phyloP scores from a whole-genome alignment of 805 yeast species.

The Spathaspora girioi region DNA sequence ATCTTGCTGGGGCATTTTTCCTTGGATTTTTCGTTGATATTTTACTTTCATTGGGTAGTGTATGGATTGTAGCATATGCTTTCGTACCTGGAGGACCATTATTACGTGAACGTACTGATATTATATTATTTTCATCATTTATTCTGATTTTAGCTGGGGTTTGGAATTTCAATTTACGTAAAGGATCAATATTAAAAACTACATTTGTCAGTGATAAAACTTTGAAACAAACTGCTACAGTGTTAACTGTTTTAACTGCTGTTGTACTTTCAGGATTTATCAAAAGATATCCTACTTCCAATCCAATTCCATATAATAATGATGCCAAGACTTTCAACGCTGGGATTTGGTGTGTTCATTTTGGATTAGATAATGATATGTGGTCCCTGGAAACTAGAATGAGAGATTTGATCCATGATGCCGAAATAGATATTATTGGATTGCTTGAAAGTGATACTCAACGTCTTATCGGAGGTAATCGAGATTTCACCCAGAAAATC shows the following conservation, averaged over 20 bases:
- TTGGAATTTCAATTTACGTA: constrained; percentile 29
- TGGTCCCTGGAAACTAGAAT: constrained; percentile 95
- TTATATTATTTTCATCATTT: constrained; percentile 59
- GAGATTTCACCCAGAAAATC: constrained; percentile 86
- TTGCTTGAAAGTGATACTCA: constrained; percentile 91
- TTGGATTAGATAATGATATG: constrained; percentile 95
- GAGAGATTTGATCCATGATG: constrained; percentile 76
- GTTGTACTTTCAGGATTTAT: constrained; percentile 54
- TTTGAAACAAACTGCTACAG: constrained; percentile 18
- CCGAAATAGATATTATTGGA: constrained; percentile 89
- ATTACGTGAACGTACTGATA: constrained; percentile 84
- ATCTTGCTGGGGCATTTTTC: constrained; percentile 53
- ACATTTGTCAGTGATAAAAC: constrained; percentile 2
- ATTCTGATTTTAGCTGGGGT: constrained; percentile 52
- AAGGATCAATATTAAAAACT: constrained; percentile 1
- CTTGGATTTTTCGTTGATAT: constrained; percentile 48
- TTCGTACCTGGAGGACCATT: constrained; percentile 93
- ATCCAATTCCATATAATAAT: constrained; percentile 49
- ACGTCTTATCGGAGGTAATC: constrained; percentile 88
- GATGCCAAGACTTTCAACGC: constrained; percentile 77
- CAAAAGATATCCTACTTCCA: constrained; percentile 56
- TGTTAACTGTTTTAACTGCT: constrained; percentile 44
- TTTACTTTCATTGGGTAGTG: constrained; percentile 70
- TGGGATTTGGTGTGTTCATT: constrained; percentile 98
- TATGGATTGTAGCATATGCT: constrained; percentile 97